Base-by-base conservation (phyloP, 2,329 filamentous ascomycete species). In the Phaeosphaeria sp. region DNA sequence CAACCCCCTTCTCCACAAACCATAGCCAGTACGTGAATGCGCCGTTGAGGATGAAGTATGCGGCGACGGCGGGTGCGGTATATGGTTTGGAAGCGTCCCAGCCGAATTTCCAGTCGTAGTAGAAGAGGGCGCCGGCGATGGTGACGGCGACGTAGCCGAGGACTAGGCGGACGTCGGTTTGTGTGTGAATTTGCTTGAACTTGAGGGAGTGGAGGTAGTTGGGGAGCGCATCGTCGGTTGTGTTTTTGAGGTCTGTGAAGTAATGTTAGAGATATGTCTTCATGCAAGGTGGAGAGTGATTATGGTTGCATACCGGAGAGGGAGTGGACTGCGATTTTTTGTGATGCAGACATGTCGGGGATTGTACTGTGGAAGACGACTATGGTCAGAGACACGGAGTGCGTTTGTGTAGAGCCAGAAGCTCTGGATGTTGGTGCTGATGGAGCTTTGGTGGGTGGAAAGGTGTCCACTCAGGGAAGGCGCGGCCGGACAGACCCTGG, bases 181-280 rank as follows among this genome's bases (percentile, higher is more conserved):
- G 88, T 56, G 80, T 84, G 80, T 98, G 90, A 63, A 90, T 89
- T 79, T 96, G 93, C 62, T 82, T 85, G 83, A 97, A 97, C 66
- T 84, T 89, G 76, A 98, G 88, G 30, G 88, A 91, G 79, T 92
- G 94, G 63, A 99, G 88, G 82, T 98, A 98, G 80, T 95, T 93
- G 58, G 91, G 88, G 59, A 99, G 89, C 56, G 93, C 92, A 80
- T 99, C 95, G 81, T 99, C 95, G 66, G 91, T 92, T 41, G 93
- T 96, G 81, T 95, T 96, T 80, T 98, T 98, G 64, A 99, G 89
- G 77, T 98, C 95, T 96, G 56, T 9, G 11, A 25, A 18, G 15
- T 15, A 36, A 25, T 55, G 56, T 72, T 53, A 69, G 60, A 17
- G 1, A 13, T 36, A 3, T 36, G 30, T 13, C 13, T 50, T 36